These are phyloP conservation scores for Cucumis variabilis DNA, from an alignment of 331 rosid species.

Conservation along the genomic window DNA sequence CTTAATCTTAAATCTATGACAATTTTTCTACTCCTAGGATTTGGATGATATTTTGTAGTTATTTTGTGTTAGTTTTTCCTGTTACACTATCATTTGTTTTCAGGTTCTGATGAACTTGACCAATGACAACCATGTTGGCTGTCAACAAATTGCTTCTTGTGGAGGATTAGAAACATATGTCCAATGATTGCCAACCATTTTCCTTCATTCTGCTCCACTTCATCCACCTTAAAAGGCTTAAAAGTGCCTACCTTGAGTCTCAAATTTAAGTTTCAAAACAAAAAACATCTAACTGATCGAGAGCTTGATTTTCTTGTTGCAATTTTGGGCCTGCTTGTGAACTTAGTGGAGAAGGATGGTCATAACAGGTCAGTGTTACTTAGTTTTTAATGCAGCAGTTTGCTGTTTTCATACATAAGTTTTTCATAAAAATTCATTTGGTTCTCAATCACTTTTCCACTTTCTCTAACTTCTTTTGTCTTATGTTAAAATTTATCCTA, in stretches of 20 bases:
- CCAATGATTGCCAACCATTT: constrained; percentile 89
- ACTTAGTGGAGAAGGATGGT: constrained; percentile 91
- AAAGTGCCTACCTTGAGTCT: constrained; percentile 46
- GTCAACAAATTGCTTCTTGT: constrained; percentile 79
- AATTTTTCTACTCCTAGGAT: not conserved
- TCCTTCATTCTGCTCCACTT: constrained; percentile 69
- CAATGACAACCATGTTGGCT: constrained; percentile 93
- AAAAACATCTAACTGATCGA: constrained; percentile 73
- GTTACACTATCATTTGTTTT: constrained; percentile 36
- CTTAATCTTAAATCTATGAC: not conserved
- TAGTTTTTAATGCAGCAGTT: not conserved
- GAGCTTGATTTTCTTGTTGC: constrained; percentile 98
- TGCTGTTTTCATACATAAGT: constrained; percentile 9
- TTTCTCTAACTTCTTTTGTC: not conserved
- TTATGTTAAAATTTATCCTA: not conserved
- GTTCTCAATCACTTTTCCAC: not conserved
- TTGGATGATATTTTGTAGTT: not conserved
- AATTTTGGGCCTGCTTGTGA: constrained; percentile 94
- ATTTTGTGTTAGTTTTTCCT: not conserved
- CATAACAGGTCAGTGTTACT: constrained; percentile 70
- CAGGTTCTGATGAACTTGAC: constrained; percentile 99
- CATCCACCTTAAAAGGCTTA: constrained; percentile 53
- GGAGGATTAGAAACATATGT: constrained; percentile 96
- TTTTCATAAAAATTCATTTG: not conserved
- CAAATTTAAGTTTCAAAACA: constrained; percentile 48